Evolutionary conservation across 495 filamentous ascomycete species (phyloP), one percentile per base, ranked within the genome.

Genomic region (Aspergillus wentii): DNA sequence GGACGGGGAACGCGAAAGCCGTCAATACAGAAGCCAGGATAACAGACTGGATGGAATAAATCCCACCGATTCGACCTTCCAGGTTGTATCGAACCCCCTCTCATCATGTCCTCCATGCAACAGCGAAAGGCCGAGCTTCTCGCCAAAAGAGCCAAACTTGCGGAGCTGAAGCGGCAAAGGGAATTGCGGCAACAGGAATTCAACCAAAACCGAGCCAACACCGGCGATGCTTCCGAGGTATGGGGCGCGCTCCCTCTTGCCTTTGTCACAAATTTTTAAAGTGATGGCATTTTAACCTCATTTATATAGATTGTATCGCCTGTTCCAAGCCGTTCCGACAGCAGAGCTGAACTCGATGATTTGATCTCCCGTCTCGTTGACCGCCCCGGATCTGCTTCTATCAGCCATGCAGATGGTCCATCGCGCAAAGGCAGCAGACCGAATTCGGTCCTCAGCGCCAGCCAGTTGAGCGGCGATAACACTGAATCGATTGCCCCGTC

Each of bases 141-240:
- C 30, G 88, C 85, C 44, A 99, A 97, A 66, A 83, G 82, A 68
- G 90, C 88, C 20, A 94, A 85, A 71, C 87, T 99, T 49, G 90
- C 83, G 18, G 94, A 97, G 73, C 76, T 99, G 47, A 95, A 95
- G 63, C 79, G 86, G 40, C 89, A 95, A 56, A 79, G 90, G 46
- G 86, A 91, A 60, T 69, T 88, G 30, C 75, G 89, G 33, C 77
- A 81, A 44, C 83, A 72, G 59, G 87, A 92, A 59, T 77, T 82
- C 47, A 74, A 70, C 27, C 72, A 67, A 41, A 75, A 57, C 33
- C 74, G 85, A 37, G 75, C 76, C 48, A 85, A 78, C 52, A 69
- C 77, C 52, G 75, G 74, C n/a, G 72, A 78, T 56, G 57, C 65
- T 41, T 70, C 65, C 51, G 64, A 76, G 66, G 71, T 78, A 68